Evolutionary conservation across 1,284 basidiomycete genomes (phyloP).

Genomic region (Fomes fomentarius): DNA sequence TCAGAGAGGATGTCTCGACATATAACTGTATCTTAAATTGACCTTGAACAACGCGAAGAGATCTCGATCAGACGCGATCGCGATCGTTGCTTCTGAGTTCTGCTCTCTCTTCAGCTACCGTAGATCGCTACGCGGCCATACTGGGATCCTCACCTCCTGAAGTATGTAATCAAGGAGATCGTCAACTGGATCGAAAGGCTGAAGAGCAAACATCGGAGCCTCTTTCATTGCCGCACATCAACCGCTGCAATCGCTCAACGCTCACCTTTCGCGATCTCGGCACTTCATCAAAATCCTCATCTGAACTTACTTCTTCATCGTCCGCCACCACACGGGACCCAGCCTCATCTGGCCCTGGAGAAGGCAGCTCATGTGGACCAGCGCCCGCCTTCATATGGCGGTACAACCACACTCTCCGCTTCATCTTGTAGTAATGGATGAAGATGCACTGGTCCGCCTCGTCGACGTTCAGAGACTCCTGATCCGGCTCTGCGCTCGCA

Average conservation of each 20-base stretch:
- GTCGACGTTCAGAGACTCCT: neutral
- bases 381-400: slow-evolving; percentile 19
- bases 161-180: slow-evolving; percentile 25
- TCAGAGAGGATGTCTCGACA: no score
- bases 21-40: no score
- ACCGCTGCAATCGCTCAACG: no score
- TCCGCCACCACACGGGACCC: neutral
- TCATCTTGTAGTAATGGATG: slow-evolving; percentile 28
- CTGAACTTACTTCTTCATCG: slow-evolving; percentile 3
- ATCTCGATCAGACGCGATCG: slow-evolving; percentile 24
- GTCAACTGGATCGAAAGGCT: slow-evolving; percentile 18
- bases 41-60: slow-evolving; percentile 23
- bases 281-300: neutral
- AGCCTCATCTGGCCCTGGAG: neutral
- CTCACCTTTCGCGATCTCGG: neutral
- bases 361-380: slow-evolving; percentile 19
- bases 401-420: slow-evolving; percentile 11
- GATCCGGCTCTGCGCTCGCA: neutral
- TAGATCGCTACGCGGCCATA: no score
- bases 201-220: no score
- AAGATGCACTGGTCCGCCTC: slow-evolving; percentile 26
- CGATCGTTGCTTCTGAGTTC: slow-evolving; percentile 21
- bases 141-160: slow-evolving; percentile 3
- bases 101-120: neutral
- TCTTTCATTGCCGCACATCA: no score